A percentile compares a stretch with the other conserved stretches of the same genome.
phyloP scores from a whole-genome alignment of 208 protist species.

The Trypanosoma cruzi region DNA sequence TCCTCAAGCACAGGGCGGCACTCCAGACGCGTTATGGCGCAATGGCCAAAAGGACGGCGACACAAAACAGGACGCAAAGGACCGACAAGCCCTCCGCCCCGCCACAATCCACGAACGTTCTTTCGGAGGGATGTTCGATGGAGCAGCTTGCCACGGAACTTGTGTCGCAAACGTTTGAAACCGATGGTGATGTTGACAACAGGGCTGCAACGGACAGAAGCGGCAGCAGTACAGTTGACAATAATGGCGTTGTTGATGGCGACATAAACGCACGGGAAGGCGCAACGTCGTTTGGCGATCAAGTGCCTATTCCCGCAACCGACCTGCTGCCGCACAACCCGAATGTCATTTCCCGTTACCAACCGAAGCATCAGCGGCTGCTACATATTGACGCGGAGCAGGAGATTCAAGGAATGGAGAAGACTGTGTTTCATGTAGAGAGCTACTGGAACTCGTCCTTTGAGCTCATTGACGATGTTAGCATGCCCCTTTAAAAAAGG shows the following conservation, averaged over 20 bases:
- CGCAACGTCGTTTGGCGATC: neutral
- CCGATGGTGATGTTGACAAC: neutral
- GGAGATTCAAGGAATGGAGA: constrained; percentile 53
- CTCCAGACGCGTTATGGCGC: neutral
- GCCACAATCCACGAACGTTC: neutral
- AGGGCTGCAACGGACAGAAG: neutral
- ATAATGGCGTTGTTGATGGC: neutral
- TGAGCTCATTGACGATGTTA: constrained; percentile 54
- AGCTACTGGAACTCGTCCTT: constrained; percentile 74
- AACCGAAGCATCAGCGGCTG: constrained; percentile 77
- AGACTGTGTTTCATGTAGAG: constrained; percentile 66
- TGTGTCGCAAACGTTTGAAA: neutral
- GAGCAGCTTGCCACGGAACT: neutral
- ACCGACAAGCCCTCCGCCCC: neutral
- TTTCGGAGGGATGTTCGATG: neutral
- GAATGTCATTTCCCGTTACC: constrained; percentile 48
- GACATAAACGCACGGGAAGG: constrained; percentile 26
- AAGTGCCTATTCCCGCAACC: constrained; percentile 21
- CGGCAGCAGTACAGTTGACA: neutral
- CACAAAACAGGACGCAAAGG: neutral
- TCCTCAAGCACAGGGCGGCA: constrained; percentile 12
- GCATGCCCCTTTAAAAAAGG: neutral
- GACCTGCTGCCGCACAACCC: constrained; percentile 55
- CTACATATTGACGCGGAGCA: constrained; percentile 50
- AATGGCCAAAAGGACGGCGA: neutral